A percentile compares a stretch with the other conserved stretches of the same genome.
These are phyloP conservation scores for Mycocentrospora acerina DNA, from an alignment of 2,329 filamentous ascomycete species.

Conservation along the genomic window DNA sequence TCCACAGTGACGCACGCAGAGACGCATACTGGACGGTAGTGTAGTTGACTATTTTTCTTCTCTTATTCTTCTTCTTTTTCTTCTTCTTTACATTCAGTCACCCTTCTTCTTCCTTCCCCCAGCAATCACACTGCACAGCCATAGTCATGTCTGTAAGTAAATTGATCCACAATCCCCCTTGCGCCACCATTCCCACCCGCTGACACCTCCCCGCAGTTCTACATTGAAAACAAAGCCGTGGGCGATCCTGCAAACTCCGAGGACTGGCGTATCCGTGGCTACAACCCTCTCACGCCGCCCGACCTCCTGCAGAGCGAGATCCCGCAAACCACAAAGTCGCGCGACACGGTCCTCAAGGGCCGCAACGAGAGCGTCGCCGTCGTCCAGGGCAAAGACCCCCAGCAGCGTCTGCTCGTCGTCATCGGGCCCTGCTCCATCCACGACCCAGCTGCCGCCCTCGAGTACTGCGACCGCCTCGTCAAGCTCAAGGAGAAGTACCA, in stretches of 20 bases:
- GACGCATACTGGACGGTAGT: too few species aligned
- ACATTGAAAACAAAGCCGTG: constrained; percentile 52
- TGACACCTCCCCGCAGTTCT: constrained; percentile 45
- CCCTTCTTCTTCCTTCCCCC: too few species aligned
- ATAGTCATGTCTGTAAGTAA: constrained; percentile 30
- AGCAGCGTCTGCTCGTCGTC: constrained; percentile 69
- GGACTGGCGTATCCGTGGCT: constrained; percentile 67
- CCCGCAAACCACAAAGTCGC: constrained; percentile 54
- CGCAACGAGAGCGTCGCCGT: constrained; percentile 63
- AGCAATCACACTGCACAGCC: not conserved
- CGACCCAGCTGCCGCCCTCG: constrained; percentile 84
- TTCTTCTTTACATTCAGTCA: too few species aligned
- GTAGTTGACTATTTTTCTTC: too few species aligned
- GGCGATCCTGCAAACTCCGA: constrained; percentile 53
- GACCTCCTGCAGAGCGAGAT: constrained; percentile 96
- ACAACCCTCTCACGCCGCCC: constrained; percentile 90
- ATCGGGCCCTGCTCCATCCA: constrained; percentile 97
- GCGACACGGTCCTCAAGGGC: constrained; percentile 59
- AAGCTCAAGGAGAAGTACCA: constrained; percentile 83
- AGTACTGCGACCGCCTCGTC: constrained; percentile 86
- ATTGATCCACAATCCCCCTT: constrained; percentile 1
- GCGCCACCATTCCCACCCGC: constrained; percentile 13
- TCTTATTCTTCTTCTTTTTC: too few species aligned
- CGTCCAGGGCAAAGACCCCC: constrained; percentile 60
- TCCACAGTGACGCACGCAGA: too few species aligned